Conservation (phyloP, 1,284 basidiomycete genomes). For the Sanghuangporus sanghuang region DNA sequence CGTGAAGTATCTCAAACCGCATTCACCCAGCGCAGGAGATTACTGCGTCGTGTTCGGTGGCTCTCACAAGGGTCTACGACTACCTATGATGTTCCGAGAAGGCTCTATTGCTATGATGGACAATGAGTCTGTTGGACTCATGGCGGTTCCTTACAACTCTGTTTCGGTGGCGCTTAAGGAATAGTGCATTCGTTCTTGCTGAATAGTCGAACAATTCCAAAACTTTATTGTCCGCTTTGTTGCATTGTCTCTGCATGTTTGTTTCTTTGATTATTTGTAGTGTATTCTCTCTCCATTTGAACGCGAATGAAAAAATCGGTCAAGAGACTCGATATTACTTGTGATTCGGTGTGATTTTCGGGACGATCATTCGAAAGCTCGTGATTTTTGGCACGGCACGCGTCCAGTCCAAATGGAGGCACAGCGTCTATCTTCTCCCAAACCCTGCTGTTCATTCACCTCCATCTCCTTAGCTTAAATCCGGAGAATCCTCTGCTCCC, state of each 20-base stretch:
- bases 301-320: neutral
- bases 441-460: neutral
- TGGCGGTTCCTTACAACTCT: neutral
- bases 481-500: neutral
- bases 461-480: neutral
- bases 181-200: neutral
- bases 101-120: neutral
- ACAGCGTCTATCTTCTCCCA: neutral
- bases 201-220: too few species aligned
- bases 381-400: neutral
- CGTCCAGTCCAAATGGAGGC: neutral
- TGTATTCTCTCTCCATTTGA: neutral
- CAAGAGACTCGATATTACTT: neutral
- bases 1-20: slow-evolving; percentile 7
- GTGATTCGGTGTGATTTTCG: neutral
- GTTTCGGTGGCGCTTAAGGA: neutral
- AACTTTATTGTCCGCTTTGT: neutral
- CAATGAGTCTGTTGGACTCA: neutral
- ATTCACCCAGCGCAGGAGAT: neutral
- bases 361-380: neutral
- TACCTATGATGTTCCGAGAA: neutral
- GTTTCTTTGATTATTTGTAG: neutral
- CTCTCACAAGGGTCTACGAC: neutral
- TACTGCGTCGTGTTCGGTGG: slow-evolving; percentile 6
- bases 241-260: neutral